Evolutionary conservation across 805 yeast genomes (phyloP).

Genomic region (Ogataea zsoltii): DNA sequence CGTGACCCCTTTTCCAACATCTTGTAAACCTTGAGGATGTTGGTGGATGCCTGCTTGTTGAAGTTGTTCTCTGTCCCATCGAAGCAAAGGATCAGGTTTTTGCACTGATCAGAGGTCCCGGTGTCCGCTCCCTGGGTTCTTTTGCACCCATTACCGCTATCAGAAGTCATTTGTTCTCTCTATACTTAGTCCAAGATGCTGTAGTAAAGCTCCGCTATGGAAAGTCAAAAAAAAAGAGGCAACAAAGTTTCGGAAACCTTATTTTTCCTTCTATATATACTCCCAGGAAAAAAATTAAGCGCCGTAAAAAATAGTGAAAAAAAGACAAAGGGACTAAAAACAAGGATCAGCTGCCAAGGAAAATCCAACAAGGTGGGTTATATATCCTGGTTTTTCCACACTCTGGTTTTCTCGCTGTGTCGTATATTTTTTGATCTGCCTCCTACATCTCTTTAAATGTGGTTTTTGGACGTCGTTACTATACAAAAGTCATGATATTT

Average conservation of each 20-base stretch:
- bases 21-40: slow-evolving; percentile 52
- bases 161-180: not conserved
- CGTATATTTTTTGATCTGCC: too few relatives aligned
- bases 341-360: too few relatives aligned
- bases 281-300: not conserved
- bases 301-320: slow-evolving; percentile 2
- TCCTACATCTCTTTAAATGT: too few relatives aligned
- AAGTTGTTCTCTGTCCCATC: slow-evolving; percentile 66
- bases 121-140: not conserved
- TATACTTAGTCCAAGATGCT: not conserved
- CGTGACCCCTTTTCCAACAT: slow-evolving; percentile 48
- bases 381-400: too few relatives aligned
- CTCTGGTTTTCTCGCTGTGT: too few relatives aligned
- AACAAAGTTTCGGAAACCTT: not conserved
- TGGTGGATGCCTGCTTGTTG: slow-evolving; percentile 55
- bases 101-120: slow-evolving; percentile 17
- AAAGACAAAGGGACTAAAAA: not conserved
- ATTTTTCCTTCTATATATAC: not conserved
- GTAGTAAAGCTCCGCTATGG: too few relatives aligned
- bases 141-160: not conserved
- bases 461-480: not conserved
- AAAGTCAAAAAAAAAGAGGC: not conserved
- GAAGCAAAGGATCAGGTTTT: slow-evolving; percentile 55
- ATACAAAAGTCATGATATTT: not conserved
- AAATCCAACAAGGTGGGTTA: too few relatives aligned